Evolutionary conservation across 148 eudicot genomes (phyloP).

Genomic region (Euryodendron excelsum): DNA sequence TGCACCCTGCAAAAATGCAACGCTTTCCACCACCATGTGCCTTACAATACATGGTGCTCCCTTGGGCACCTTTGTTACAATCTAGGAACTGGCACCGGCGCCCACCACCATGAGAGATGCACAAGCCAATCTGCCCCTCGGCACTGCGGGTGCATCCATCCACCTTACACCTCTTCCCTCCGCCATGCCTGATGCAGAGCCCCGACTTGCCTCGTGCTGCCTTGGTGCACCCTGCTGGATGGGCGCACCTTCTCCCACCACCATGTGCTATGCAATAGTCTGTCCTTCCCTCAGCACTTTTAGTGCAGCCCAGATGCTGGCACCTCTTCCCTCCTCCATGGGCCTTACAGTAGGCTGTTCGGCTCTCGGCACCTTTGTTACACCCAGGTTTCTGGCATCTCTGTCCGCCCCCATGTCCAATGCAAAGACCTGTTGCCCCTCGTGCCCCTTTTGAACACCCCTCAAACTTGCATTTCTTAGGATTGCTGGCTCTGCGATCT

Average conservation of each 20-base stretch:
- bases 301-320: conserved; percentile 81
- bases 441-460: conserved; percentile 92
- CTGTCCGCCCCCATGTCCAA: conserved; percentile 92
- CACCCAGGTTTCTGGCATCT: conserved; percentile 93
- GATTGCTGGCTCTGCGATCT: conserved; percentile 40
- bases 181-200: conserved; percentile 88
- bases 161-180: conserved; percentile 85
- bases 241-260: conserved; percentile 78
- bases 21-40: conserved; percentile 98
- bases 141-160: conserved; percentile 86
- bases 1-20: conserved; percentile 80
- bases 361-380: conserved; percentile 88
- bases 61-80: conserved; percentile 88
- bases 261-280: conserved; percentile 94
- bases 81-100: conserved; percentile 64
- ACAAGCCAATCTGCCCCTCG: conserved; percentile 83
- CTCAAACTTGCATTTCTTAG: conserved; percentile 59
- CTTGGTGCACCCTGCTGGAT: conserved; percentile 67
- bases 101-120: conserved; percentile 99
- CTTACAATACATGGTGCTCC: conserved; percentile 80
- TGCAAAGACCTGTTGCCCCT: conserved; percentile 86
- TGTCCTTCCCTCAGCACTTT: conserved; percentile 92
- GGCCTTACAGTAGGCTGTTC: conserved; percentile 87
- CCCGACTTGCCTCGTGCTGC: conserved; percentile 95
- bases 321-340: conserved; percentile 98